phyloP scores from a whole-genome alignment of 441 rosid species.

The Hypseocharis bilobata region DNA sequence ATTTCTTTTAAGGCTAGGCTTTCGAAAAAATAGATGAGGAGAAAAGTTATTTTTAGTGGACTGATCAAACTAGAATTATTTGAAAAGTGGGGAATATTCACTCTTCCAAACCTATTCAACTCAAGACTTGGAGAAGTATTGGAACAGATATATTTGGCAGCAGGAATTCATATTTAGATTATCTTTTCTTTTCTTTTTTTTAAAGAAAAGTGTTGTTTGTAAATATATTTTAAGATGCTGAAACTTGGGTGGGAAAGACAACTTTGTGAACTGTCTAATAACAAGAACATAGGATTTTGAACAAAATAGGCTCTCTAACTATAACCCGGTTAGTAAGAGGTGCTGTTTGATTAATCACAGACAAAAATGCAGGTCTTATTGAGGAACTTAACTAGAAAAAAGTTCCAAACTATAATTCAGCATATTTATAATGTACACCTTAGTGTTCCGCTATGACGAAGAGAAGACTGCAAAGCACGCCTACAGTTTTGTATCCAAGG shows the following conservation, averaged over 20 bases:
- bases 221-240: neutral
- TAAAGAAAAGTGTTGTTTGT: no score
- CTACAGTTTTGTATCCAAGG: conserved; percentile 92
- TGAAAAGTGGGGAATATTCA: neutral
- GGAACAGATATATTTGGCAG: neutral
- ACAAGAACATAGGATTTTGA: no score
- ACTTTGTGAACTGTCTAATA: no score
- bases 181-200: no score
- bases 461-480: conserved; percentile 78
- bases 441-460: conserved; percentile 69
- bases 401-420: neutral
- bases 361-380: neutral
- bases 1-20: no score
- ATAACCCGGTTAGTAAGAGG: neutral
- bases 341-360: conserved; percentile 1
- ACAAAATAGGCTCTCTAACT: neutral
- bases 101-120: neutral
- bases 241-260: neutral
- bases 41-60: neutral
- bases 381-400: neutral
- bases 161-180: neutral
- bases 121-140: no score
- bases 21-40: neutral
- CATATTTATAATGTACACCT: conserved; percentile 32
- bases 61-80: neutral